phyloP scores from a whole-genome alignment of 2,329 filamentous ascomycete genomes.

The Emmonsiellopsis sp. region DNA sequence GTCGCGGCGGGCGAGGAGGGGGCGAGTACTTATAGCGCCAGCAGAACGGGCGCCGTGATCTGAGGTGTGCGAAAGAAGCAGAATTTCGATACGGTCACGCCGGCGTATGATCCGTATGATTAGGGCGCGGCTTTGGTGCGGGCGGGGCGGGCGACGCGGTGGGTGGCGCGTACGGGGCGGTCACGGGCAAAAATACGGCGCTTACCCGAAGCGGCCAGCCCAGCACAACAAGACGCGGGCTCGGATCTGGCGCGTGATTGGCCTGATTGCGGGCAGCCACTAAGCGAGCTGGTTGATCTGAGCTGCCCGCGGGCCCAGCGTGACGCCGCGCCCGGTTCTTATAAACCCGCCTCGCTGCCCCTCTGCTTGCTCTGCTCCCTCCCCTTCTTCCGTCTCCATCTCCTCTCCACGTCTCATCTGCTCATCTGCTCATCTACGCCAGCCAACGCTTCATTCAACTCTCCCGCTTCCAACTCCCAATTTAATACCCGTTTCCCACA shows the following conservation, averaged over 20 bases:
- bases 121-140: slow-evolving; percentile 11
- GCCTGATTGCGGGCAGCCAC: slow-evolving; percentile 27
- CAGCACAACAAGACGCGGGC: slow-evolving; percentile 5
- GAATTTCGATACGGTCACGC: slow-evolving; percentile 38
- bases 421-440: slow-evolving; percentile 11
- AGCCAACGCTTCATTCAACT: slow-evolving; percentile 10
- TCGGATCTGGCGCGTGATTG: slow-evolving; percentile 32
- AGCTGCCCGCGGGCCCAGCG: slow-evolving; percentile 30
- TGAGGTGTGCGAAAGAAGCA: slow-evolving; percentile 31
- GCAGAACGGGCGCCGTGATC: slow-evolving; percentile 33
- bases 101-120: slow-evolving; percentile 39
- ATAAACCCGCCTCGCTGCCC: slow-evolving; percentile 33
- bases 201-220: slow-evolving; percentile 11
- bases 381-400: slow-evolving; percentile 2
- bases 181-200: slow-evolving; percentile 1
- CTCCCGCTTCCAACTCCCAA: slow-evolving; percentile 15
- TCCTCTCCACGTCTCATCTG: slow-evolving; percentile 12
- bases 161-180: slow-evolving; percentile 3
- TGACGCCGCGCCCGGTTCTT: slow-evolving; percentile 33
- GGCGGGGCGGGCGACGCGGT: not conserved
- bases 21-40: slow-evolving; percentile 34
- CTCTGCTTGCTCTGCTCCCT: slow-evolving; percentile 21
- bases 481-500: slow-evolving; percentile 22
- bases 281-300: slow-evolving; percentile 32
- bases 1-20: slow-evolving; percentile 31